Evolutionary conservation across 345 rosid genomes (phyloP), one percentile per base, ranked within the genome.

Genomic region (Populus pruinosa): DNA sequence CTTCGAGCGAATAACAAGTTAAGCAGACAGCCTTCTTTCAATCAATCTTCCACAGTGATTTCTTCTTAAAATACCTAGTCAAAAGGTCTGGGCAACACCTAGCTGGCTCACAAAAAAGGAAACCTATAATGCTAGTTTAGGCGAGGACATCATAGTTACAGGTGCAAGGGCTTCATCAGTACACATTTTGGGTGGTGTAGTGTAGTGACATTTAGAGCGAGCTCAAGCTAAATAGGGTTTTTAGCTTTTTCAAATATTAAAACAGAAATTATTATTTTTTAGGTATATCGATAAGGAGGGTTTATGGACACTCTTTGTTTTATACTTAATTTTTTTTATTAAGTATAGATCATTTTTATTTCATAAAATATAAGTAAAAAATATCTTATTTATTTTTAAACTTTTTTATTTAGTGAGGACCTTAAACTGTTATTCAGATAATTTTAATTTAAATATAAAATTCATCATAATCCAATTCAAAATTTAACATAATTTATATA

Each of bases 391-490:
- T 38, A 38, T 38, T 38, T 38, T 7, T 1, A 1, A 36, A 0
- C 0, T 36, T 0, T 36, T 36, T 5, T 36, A 5, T 36, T 36
- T 5, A 36, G 8, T 36, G 7, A 7, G 1, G 2, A 0, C 1
- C 41, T 25, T 21, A 2, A 8, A 1, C 5, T 49, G 68, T 38
- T 38, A 33, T 33, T 5, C 5, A 4, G 35, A 0, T 33, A 33
- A 5, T 0, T 0, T 33, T 4, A 33, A 5, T 5, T 33, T 33
- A 33, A 4, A 33, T 5, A 3, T 33, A 33, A 33, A 0, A 75
- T 69, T 69, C 21, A 41, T 69, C 55, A 29, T 33, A 5, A 69
- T 33, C 76, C 76, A 79, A 70, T 79, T 33, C 70, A 69, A 2
- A 61, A 23, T 65, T 43, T 55, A 43, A 33, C 55, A 10, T 25